Evolutionary conservation across 176 grass and related monocot species (phyloP), one percentile per base, ranked within the genome.

Genomic region (Chloris gayana): DNA sequence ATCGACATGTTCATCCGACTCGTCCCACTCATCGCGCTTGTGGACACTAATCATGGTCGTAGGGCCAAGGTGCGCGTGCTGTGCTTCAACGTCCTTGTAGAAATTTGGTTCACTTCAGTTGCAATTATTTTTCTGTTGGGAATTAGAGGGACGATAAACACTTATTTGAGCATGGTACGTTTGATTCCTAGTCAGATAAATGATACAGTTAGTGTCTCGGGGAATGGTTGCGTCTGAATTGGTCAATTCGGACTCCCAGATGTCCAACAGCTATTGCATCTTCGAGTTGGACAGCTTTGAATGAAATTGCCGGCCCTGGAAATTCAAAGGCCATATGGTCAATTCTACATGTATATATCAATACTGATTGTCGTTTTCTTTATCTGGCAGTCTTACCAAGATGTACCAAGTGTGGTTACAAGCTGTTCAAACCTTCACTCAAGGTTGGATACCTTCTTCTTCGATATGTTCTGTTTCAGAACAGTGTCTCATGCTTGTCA

Each of bases 1-100:
- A 85, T 93, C 13, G 87, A 93, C 49, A 70, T 79, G 68, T 92
- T 82, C 67, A 80, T 92, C 74, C 86, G 80, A 24, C 80, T 92
- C 29, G 67, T 92, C 74, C 90, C 90, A 25, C 82, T 54, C 18
- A 54, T 54, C 19, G 51, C 18, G 18, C 51, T 54, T 6, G 51
- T 54, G 17, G 51, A 54, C 19, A 54, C 51, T 0, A 54, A 4
- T 50, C 47, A 50, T 50, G 27, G 13, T 6, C 9, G 6, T 17
- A 14, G 3, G 47, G 60, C 4, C 14, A 59, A 0, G 67, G 80
- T 89, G 83, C 60, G 42, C 12, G 8, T 29, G 12, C 22, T 11
- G 41, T 13, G 14, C 1, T 46, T 50, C 47, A 50, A 44, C 41
- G 1, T 44, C 41, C 41, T 44, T 44, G 47, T 50, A 50, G 47